These are phyloP conservation scores for Populus deltoides DNA, from an alignment of 345 rosid species.

Conservation along the genomic window DNA sequence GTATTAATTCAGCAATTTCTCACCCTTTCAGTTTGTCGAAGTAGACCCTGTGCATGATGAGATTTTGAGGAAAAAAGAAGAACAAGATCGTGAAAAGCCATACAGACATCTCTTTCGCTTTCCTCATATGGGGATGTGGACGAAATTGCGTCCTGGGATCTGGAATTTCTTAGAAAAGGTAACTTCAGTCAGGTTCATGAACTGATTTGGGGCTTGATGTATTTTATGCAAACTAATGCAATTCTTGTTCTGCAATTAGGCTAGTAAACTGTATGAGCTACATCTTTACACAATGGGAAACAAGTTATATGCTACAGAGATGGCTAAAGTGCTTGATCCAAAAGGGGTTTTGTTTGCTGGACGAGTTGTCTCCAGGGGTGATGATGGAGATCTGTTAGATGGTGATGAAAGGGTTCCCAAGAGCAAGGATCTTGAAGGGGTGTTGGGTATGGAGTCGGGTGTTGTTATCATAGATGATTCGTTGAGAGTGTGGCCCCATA, in stretches of 20 bases:
- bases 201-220: not conserved
- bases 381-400: slow-evolving; percentile 78
- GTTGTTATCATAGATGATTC: slow-evolving; percentile 97
- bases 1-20: not conserved
- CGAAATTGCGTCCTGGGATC: slow-evolving; percentile 93
- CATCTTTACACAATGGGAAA: slow-evolving; percentile 99
- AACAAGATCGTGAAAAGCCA: slow-evolving; percentile 87
- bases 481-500: slow-evolving; percentile 95
- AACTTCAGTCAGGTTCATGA: slow-evolving; percentile 5
- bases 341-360: slow-evolving; percentile 81
- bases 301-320: slow-evolving; percentile 97
- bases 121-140: slow-evolving; percentile 99
- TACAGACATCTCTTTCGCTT: slow-evolving; percentile 83
- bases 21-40: slow-evolving; percentile 63
- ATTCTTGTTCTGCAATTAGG: slow-evolving; percentile 42
- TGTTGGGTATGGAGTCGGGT: slow-evolving; percentile 94
- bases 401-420: slow-evolving; percentile 89
- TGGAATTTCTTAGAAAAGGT: slow-evolving; percentile 97
- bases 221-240: slow-evolving; percentile 6
- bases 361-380: slow-evolving; percentile 95
- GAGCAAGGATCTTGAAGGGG: slow-evolving; percentile 98
- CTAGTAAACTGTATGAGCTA: slow-evolving; percentile 82
- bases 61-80: slow-evolving; percentile 86
- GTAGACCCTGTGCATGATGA: slow-evolving; percentile 84
- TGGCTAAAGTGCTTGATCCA: slow-evolving; percentile 98